Conservation (phyloP, 345 rosid species). For the Brassica incana region DNA sequence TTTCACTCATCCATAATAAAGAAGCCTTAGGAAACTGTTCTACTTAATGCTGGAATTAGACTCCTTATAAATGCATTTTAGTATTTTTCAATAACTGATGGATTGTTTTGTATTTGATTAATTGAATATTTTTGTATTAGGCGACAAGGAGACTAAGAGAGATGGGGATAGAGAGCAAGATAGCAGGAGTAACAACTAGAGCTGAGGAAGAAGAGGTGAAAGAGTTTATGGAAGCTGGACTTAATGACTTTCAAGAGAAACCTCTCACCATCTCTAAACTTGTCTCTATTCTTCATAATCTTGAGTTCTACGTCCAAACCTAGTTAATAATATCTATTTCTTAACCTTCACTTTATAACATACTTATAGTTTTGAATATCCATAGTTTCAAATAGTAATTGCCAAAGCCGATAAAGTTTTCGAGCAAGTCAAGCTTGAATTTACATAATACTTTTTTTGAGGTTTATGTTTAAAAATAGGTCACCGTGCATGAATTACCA, state of each 20-base stretch:
- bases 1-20: no score
- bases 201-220: background rate
- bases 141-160: background rate
- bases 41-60: no score
- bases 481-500: background rate
- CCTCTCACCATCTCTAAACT: background rate
- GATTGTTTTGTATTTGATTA: background rate
- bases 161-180: background rate
- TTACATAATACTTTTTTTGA: background rate
- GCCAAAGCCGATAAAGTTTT: background rate
- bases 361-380: background rate
- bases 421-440: background rate
- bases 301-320: background rate
- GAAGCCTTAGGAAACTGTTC: no score
- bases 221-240: background rate
- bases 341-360: background rate
- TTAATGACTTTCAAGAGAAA: background rate
- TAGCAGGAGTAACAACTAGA: background rate
- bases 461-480: background rate
- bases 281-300: background rate
- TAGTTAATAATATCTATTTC: background rate
- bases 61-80: no score
- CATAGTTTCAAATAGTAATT: background rate
- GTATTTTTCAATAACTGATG: background rate
- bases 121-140: background rate